Base-by-base conservation (phyloP, 2,329 filamentous ascomycete genomes). In the Aspergillus proliferans region DNA sequence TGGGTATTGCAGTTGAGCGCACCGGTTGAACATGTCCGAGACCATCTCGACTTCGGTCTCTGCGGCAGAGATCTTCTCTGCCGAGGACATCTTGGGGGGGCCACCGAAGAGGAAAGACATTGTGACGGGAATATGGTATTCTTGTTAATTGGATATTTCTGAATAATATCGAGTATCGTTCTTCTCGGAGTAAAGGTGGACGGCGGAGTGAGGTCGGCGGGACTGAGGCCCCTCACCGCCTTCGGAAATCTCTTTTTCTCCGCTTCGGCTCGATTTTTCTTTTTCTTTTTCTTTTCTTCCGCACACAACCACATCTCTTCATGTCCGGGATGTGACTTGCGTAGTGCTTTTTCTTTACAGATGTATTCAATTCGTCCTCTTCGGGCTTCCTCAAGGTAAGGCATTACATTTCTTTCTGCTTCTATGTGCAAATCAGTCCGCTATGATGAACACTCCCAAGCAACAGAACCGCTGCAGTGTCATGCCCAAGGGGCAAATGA, bases 11-110 rank as follows among this genome's bases (percentile, higher is more conserved):
- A 19, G 10, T 40, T 40, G 26, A 47, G 43, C 72, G 53, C 82
- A 97, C 93, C 93, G 88, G 77, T 90, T 92, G 81, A 95, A 95
- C 86, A 97, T 96, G 73, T 96, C 91, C 54, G 90, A 88, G 61
- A 96, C 84, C 79, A 97, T 91, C 75, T 96, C 93, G 74, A 97
- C 89, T 78, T 98, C 94, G 60, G 89, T 86, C 78, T 98, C 92
- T 63, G 94, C 91, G 64, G 89, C 88, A 64, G 88, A 87, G 71
- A 98, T 93, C 82, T 97, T 98, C 80, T 97, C 88, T 72, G 89
- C 91, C 65, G 91, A 95, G 56, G 89, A 87, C 69, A 91, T 87
- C 76, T 96, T 89, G 54, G 88, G 87, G 59, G 83, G 78, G 50
- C 75, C 76, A 68, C 86, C 82, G 68, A 85, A 85, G 61, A 87